Conservation (phyloP, 768 basidiomycete species). For the Nidula microcarpa region DNA sequence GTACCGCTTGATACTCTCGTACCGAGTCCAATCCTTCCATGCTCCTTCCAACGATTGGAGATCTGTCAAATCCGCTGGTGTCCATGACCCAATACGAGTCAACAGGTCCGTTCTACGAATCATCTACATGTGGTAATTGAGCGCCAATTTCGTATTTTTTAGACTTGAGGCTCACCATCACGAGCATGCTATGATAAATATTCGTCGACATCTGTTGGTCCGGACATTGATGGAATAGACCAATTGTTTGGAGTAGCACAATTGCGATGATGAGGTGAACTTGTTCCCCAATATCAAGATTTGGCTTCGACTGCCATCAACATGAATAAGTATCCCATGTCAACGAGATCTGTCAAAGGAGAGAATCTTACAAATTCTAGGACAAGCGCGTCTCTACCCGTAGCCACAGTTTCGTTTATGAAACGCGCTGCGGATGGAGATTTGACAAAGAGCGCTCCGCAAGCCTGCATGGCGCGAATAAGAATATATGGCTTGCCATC, state of each 20-base stretch:
- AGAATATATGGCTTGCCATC: slow-evolving; percentile 48
- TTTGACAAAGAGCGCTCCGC: slow-evolving; percentile 56
- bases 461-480: slow-evolving; percentile 55
- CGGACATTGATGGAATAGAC: slow-evolving; percentile 47
- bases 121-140: slow-evolving; percentile 26
- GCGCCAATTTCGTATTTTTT: background rate
- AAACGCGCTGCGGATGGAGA: slow-evolving; percentile 44
- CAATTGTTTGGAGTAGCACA: slow-evolving; percentile 55
- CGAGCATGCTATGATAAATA: slow-evolving; percentile 59
- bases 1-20: slow-evolving; percentile 58
- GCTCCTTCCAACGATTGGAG: slow-evolving; percentile 29
- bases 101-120: slow-evolving; percentile 45
- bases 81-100: slow-evolving; percentile 40
- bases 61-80: slow-evolving; percentile 32
- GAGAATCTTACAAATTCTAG: slow-evolving; percentile 50
- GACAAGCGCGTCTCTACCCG: slow-evolving; percentile 44
- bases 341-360: slow-evolving; percentile 4
- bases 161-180: slow-evolving; percentile 38
- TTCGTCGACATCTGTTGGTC: slow-evolving; percentile 46
- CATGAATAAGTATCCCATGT: background rate
- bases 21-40: slow-evolving; percentile 56
- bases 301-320: slow-evolving; percentile 32
- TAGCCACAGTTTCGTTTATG: slow-evolving; percentile 40
- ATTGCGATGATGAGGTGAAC: slow-evolving; percentile 43
- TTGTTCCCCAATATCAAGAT: slow-evolving; percentile 29